Conservation (phyloP, 257 asterid species). For the Rubia yunnanensis region DNA sequence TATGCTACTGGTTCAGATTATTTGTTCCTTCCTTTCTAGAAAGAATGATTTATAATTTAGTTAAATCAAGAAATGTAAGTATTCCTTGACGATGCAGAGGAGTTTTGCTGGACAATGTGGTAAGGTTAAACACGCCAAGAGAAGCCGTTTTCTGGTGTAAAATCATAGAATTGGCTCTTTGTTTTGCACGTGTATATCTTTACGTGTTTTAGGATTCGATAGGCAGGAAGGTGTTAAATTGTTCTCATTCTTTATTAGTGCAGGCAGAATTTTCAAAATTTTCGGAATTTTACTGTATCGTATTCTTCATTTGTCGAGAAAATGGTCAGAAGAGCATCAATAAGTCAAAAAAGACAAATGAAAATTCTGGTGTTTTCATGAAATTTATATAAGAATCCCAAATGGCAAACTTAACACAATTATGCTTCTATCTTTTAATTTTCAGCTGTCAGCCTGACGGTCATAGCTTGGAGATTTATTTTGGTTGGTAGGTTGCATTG, state of each 20-base stretch:
- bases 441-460: slow-evolving; percentile 86
- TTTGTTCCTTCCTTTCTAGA: background rate
- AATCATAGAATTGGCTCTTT: background rate
- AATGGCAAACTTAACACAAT: background rate
- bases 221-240: background rate
- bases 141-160: background rate
- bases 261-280: slow-evolving; percentile 79
- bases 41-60: background rate
- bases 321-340: slow-evolving; percentile 86
- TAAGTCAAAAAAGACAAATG: slow-evolving; percentile 36
- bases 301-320: slow-evolving; percentile 91
- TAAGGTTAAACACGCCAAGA: background rate
- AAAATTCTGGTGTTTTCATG: slow-evolving; percentile 1
- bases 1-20: background rate
- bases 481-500: slow-evolving; percentile 90
- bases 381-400: background rate
- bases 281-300: slow-evolving; percentile 73
- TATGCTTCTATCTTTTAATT: slow-evolving; percentile 3
- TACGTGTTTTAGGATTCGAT: background rate
- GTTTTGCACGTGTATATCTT: background rate
- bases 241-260: slow-evolving; percentile 12
- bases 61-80: background rate
- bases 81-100: background rate
- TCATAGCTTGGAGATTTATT: slow-evolving; percentile 84
- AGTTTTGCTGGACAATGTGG: background rate